Evolutionary conservation across 2,329 filamentous ascomycete genomes (phyloP), one percentile per base, ranked within the genome.

Genomic region (Stachybotrys chlorohalonatus): DNA sequence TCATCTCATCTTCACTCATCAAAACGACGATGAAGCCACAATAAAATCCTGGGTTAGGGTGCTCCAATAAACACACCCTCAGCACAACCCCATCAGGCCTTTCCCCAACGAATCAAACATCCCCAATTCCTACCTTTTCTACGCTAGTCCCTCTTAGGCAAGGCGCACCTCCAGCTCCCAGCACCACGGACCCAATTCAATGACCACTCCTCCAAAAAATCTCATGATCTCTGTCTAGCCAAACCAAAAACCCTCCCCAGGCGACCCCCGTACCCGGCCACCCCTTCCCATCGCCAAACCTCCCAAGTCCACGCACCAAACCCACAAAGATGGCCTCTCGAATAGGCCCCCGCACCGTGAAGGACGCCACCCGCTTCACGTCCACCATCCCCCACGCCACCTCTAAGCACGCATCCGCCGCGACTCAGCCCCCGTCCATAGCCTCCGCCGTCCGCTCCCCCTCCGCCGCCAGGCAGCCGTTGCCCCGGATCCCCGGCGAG

Each of bases 321-420:
- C 24, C 24, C 24, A 24, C 24, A 24, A 24, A 24, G 24, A 76
- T 75, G 73, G 69, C 70, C 55, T 70, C 71, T 39, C 68, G 70
- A 61, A 70, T 75, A 49, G 75, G 74, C 60, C 79, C 86, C 57
- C 85, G 87, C 67, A 89, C 83, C 73, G 85, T 88, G 68, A 83
- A 82, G 63, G 89, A 92, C 69, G 89, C 89, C 61, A 94, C 89
- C 64, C 85, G 88, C 67, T 94, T 76, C 68, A 76, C 73, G 42
- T 75, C 73, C 54, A 75, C 73, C 55, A 73, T 74, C 56, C 73
- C 74, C 53, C 87, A 90, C 72, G 88, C 87, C 63, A 79, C 80
- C 60, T 82, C 83, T 61, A 88, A 87, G 68, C 70, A 78, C 47
- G 64, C 65, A 57, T 69, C 68, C 54, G 68, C 72, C 31, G 64